Evolutionary conservation across 2,329 filamentous ascomycete genomes (phyloP).

Genomic region (Cladophialophora bantiana): DNA sequence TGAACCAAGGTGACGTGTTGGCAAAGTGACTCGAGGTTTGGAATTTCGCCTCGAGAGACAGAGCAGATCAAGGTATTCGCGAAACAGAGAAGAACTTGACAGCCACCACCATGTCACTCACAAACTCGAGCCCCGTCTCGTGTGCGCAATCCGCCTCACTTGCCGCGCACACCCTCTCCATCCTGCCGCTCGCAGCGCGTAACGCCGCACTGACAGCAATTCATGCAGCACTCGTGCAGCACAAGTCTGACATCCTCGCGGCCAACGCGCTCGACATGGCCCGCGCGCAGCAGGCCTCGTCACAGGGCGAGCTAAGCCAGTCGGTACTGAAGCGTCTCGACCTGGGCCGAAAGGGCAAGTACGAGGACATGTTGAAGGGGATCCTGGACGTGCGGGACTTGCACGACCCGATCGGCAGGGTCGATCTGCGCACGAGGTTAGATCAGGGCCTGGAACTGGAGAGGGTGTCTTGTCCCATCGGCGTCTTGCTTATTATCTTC

Average conservation of each 20-base stretch:
- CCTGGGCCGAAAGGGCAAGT: constrained; percentile 85
- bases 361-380: constrained; percentile 96
- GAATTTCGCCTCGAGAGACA: too few relatives aligned
- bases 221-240: constrained; percentile 73
- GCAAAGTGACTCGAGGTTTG: too few relatives aligned
- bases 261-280: constrained; percentile 87
- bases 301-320: constrained; percentile 76
- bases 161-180: constrained; percentile 82
- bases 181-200: constrained; percentile 75
- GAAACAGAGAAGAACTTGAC: not conserved
- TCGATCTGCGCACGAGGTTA: constrained; percentile 81
- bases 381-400: constrained; percentile 86
- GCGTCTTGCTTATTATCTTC: constrained; percentile 97
- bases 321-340: constrained; percentile 90
- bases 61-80: not conserved
- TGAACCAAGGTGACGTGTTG: too few relatives aligned
- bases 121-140: constrained; percentile 78
- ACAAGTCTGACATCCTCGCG: constrained; percentile 77
- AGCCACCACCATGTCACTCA: constrained; percentile 75
- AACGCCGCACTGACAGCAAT: constrained; percentile 87
- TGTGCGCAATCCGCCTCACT: constrained; percentile 79
- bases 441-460: constrained; percentile 87
- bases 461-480: constrained; percentile 90
- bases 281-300: constrained; percentile 74
- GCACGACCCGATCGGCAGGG: constrained; percentile 88